phyloP scores from a whole-genome alignment of 2,329 filamentous ascomycete genomes.

The Colletotrichum endophyticum region DNA sequence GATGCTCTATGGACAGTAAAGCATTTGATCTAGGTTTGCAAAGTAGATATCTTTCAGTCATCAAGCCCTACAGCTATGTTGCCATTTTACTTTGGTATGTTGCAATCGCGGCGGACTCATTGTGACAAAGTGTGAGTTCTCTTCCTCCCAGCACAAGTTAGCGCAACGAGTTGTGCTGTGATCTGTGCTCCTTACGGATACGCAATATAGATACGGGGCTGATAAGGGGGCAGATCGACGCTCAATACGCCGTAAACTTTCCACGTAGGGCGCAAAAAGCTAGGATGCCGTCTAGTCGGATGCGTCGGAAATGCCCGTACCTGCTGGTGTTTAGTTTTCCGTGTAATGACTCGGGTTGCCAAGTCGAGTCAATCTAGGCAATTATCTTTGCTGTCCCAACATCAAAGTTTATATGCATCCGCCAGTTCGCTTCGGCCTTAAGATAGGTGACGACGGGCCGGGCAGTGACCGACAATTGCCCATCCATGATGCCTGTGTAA shows the following conservation, averaged over 20 bases:
- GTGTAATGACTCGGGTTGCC: not conserved
- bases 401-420: not conserved
- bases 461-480: not conserved
- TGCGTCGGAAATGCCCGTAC: not conserved
- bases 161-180: not conserved
- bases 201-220: not conserved
- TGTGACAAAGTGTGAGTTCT: accelerated
- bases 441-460: not conserved
- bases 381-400: not conserved
- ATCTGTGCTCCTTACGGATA: not conserved
- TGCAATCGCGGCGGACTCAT: not conserved
- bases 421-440: not conserved
- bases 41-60: not conserved
- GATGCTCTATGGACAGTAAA: accelerated
- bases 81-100: accelerated
- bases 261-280: not conserved
- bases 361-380: not conserved
- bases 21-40: not conserved
- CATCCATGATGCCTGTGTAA: not conserved
- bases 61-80: not conserved
- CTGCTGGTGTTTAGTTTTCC: not conserved
- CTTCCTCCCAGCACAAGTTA: not conserved
- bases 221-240: not conserved
- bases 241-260: not conserved
- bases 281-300: not conserved